Evolutionary conservation across 169 alveolate genomes (phyloP), one percentile per base, ranked within the genome.

Genomic region (Perkinsus olseni): DNA sequence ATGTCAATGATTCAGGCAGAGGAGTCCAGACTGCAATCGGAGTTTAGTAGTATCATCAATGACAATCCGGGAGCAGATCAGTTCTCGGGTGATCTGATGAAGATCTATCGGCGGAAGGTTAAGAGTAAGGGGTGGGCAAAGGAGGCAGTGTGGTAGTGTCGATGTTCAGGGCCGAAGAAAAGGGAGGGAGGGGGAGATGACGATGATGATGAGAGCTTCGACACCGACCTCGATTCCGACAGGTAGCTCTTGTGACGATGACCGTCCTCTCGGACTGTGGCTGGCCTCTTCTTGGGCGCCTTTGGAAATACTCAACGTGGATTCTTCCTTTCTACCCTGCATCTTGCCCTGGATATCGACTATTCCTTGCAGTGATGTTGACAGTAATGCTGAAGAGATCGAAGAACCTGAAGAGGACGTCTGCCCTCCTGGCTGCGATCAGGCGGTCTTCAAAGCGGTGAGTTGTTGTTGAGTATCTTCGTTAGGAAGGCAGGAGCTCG

Each of bases 141-240:
- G n/a, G n/a, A n/a, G n/a, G 17, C 62, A 45, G 62, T 45, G 6
- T 45, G 62, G n/a, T n/a, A n/a, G n/a, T 45, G 62, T 45, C 24
- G 17, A 10, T 6, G 17, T 17, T 45, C 62, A 45, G 62, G 62
- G 62, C 62, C 62, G 92, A 62, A 93, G 91, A 96, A 96, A 93
- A 94, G 94, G 50, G 92, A 93, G 31, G 92, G 92, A 6, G 93
- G 39, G n/a, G 94, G 94, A 91, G 96, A 94, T 3, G 94, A 95
- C 74, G 96, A 94, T 38, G 95, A 93, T 37, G 96, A 95, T 90
- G 96, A 93, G 21, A 97, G 96, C 38, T 96, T 95, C 48, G 97
- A 96, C 39, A 95, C 91, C 24, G 97, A 94, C 34, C 96, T 94
- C 62, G 97, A 95, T 24, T 45, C 94, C 93, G 39, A 96, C 93